A percentile compares a stretch with the other conserved stretches of the same genome.
phyloP scores from a whole-genome alignment of 2,329 filamentous ascomycete species.

The Fusarium euwallaceae region DNA sequence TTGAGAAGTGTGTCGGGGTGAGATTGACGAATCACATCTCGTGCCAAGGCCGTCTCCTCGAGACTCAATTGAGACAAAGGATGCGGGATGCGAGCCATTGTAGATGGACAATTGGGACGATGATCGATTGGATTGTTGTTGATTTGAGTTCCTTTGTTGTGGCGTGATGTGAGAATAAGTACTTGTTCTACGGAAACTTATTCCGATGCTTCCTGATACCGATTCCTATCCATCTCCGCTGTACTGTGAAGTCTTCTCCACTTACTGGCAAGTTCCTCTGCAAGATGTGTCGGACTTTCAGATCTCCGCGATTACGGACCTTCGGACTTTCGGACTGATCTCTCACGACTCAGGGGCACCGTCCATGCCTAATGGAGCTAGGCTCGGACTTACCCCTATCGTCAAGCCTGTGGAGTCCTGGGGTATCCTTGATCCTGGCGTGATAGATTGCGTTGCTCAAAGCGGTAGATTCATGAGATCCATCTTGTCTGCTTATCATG shows the following conservation, averaged over 20 bases:
- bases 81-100: slow-evolving; percentile 40
- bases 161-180: not conserved
- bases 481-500: not conserved
- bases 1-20: slow-evolving; percentile 50
- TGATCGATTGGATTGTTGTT: not conserved
- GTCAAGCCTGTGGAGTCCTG: not conserved
- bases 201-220: not conserved
- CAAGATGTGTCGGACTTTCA: not conserved
- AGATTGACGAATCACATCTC: slow-evolving; percentile 48
- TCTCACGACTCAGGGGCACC: not conserved
- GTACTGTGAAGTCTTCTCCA: not conserved
- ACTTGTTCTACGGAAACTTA: not conserved
- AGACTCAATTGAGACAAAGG: slow-evolving; percentile 49
- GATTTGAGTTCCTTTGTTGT: not conserved
- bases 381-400: not conserved
- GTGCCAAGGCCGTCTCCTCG: slow-evolving; percentile 52
- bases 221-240: not conserved
- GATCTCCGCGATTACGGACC: not conserved
- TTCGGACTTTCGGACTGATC: slow-evolving; percentile 1
- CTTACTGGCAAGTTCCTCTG: not conserved
- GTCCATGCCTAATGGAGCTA: not conserved
- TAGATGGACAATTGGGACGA: not conserved
- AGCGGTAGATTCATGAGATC: not conserved
- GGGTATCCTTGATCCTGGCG: not conserved
- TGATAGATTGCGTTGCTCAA: not conserved